These are phyloP conservation scores for Termitomyces sp. DNA, from an alignment of 768 basidiomycete species.

Conservation along the genomic window DNA sequence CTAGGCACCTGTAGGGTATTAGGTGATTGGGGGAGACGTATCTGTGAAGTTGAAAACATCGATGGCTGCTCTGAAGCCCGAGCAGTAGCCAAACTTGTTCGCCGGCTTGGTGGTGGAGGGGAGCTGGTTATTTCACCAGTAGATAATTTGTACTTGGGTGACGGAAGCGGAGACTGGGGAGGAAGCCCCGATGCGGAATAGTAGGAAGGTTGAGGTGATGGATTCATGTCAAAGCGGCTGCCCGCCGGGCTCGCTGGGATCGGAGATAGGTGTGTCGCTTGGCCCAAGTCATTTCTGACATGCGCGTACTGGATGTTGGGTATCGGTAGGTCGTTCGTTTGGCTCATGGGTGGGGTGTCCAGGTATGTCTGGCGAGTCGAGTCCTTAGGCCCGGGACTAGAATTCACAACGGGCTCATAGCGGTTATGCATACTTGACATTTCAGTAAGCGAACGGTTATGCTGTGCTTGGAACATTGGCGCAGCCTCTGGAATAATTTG, in stretches of 20 bases:
- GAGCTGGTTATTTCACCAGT: conserved; percentile 43
- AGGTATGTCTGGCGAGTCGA: conserved; percentile 44
- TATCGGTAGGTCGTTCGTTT: conserved; percentile 25
- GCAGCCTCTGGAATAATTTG: conserved; percentile 51
- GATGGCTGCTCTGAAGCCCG: conserved; percentile 23
- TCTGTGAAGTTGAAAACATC: conserved; percentile 19
- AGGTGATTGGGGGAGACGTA: conserved; percentile 21
- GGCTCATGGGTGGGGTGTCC: conserved; percentile 40
- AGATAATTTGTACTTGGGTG: conserved; percentile 43
- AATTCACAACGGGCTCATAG: conserved; percentile 47
- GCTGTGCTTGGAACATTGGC: conserved; percentile 69
- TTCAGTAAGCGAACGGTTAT: conserved; percentile 66
- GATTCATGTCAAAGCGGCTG: conserved; percentile 20
- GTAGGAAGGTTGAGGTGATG: conserved; percentile 53
- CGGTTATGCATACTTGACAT: conserved; percentile 34
- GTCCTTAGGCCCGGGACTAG: conserved; percentile 21
- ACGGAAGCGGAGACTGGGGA: conserved; percentile 56
- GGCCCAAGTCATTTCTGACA: conserved; percentile 14
- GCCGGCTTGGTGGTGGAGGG: conserved; percentile 36
- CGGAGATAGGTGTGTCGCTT: conserved; percentile 26
- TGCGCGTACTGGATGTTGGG: conserved; percentile 26
- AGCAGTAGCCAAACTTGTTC: conserved; percentile 33
- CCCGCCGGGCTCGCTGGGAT: conserved; percentile 20
- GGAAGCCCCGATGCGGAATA: conserved; percentile 72
- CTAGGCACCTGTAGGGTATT: conserved; percentile 17